Evolutionary conservation across 345 rosid genomes (phyloP).

Genomic region (Rhizophora apiculata): DNA sequence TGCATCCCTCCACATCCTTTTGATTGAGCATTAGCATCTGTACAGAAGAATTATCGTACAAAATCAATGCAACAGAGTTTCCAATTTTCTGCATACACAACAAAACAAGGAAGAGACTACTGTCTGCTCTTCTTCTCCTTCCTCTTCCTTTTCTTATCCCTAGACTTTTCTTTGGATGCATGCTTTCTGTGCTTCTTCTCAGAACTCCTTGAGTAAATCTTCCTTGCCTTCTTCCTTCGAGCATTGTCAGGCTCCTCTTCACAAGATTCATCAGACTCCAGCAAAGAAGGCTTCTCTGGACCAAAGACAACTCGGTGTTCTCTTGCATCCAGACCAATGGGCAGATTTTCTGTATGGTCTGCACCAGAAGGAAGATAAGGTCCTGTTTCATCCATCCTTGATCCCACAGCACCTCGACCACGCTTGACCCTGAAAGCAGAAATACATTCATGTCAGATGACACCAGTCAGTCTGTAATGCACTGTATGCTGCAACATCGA

Average conservation of each 20-base stretch:
- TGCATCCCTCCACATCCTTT: no score
- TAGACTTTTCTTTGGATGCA: conserved; percentile 39
- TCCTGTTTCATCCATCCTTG: conserved; percentile 92
- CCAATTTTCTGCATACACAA: background rate
- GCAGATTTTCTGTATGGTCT: conserved; percentile 25
- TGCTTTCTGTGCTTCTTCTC: conserved; percentile 47
- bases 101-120: background rate
- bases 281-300: conserved; percentile 47
- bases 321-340: conserved; percentile 24
- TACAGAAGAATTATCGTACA: background rate
- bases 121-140: conserved; percentile 38
- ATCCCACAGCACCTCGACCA: conserved; percentile 85
- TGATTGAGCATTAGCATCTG: background rate
- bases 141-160: conserved; percentile 39
- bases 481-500: no score
- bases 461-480: no score
- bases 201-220: conserved; percentile 31
- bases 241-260: conserved; percentile 37
- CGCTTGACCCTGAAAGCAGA: conserved; percentile 58
- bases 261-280: conserved; percentile 26
- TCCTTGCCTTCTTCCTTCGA: conserved; percentile 34
- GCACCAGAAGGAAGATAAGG: conserved; percentile 54
- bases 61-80: background rate
- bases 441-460: conserved; percentile 6
- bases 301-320: conserved; percentile 37